These are phyloP conservation scores for Daldinia eschscholtzii DNA, from an alignment of 2,329 filamentous ascomycete species.

Conservation along the genomic window DNA sequence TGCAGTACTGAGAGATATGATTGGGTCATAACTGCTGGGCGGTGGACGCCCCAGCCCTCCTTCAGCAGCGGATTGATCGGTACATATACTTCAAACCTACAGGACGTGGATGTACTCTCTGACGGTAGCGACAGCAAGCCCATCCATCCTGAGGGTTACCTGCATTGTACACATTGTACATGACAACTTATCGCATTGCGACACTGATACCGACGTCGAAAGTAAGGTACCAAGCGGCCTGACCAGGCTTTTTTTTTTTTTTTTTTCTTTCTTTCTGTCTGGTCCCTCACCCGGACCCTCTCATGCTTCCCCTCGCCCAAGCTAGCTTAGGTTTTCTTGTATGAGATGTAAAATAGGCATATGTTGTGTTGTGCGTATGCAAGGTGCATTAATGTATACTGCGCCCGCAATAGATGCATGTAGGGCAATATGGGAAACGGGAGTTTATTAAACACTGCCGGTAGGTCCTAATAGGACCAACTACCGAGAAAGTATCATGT, in stretches of 20 bases:
- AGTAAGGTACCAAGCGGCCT: constrained; percentile 33
- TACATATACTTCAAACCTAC: constrained; percentile 19
- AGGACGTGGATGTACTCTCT: constrained; percentile 22
- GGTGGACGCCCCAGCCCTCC: constrained; percentile 26
- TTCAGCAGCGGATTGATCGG: constrained; percentile 23
- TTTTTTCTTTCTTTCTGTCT: not conserved
- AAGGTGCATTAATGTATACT: constrained; percentile 7
- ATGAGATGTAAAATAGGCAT: constrained; percentile 9
- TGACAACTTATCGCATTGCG: constrained; percentile 24
- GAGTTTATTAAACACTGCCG: constrained; percentile 5
- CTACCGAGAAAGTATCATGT: constrained; percentile 12
- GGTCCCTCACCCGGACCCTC: not conserved
- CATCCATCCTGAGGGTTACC: constrained; percentile 22
- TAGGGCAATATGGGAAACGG: constrained; percentile 16
- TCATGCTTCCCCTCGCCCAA: constrained; percentile 6
- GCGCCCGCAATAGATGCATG: constrained; percentile 11
- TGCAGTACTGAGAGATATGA: constrained; percentile 23
- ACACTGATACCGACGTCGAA: constrained; percentile 17
- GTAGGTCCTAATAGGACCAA: constrained; percentile 5
- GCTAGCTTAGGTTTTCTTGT: constrained; percentile 5
- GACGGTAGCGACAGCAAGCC: constrained; percentile 27
- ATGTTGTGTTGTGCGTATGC: not conserved
- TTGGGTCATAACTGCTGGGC: not conserved
- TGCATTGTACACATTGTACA: constrained; percentile 25
- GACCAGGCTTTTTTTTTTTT: constrained; percentile 9